Evolutionary conservation across 2,329 filamentous ascomycete genomes (phyloP), one percentile per base, ranked within the genome.

Genomic region (Colletotrichum kahawae): DNA sequence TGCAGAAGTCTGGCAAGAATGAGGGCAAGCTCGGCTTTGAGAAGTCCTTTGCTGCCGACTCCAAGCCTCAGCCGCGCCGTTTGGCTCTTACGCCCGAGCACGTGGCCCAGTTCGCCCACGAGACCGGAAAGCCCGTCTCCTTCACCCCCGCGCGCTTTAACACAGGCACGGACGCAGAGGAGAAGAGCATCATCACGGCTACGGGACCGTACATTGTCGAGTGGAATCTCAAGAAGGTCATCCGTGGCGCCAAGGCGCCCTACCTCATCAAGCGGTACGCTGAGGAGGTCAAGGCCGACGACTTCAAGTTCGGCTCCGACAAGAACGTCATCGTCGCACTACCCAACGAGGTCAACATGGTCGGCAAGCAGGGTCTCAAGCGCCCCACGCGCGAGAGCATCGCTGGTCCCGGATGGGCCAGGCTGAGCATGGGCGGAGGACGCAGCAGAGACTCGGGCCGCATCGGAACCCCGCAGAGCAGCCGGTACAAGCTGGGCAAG

Each of bases 1-100:
- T 96, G 79, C 97, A 99, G 82, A 95, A 97, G 82, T 91, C 93
- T 1, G 97, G 97, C 83, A 98, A 98, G 89, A 98, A 98, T 78
- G 95, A 97, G 82, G 97, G 97, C 82, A 98, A 98, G 85, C 93
- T 99, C n/a, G 97, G 97, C 3, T 99, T 99, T 82, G 96, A 99
- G 85, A 96, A 94, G 83, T 89, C 95, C 0, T 99, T 99, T 81
- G 93, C 94, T 4, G 97, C 98, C 78, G 96, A 98, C 82, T 91
- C 93, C 24, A 99, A 99, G 85, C 97, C 97, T 3, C 95, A 98
- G 80, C 97, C 97, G 43, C 94, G 95, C 70, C 95, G 97, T 79
- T 92, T 99, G 13, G 95, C 93, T 14, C 90, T 99, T 48, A 96
- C 94, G 8, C 97, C 97, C 1, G 93, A 95, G 75, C 97, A 99